Evolutionary conservation across 345 rosid genomes (phyloP), one percentile per base, ranked within the genome.

Genomic region (Populus deltoides): DNA sequence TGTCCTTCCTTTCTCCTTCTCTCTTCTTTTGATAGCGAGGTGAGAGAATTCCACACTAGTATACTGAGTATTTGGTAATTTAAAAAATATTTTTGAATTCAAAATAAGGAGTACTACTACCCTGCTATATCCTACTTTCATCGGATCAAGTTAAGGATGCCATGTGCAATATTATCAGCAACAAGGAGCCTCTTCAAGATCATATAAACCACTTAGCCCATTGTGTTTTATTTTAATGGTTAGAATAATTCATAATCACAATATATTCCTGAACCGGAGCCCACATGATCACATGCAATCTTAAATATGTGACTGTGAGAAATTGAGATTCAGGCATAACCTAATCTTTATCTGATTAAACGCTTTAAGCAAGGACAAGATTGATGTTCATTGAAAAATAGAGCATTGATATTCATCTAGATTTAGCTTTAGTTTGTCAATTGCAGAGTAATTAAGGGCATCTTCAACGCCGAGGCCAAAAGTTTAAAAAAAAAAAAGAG

Each of bases 231-330:
- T 33, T 33, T 33, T 33, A 33, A 33, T 33, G 36, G 36, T 33
- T 33, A 33, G 36, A 33, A 33, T 33, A 33, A 33, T 33, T 33
- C 5, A 33, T 33, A 33, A 33, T 33, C 36, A 33, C 6, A 33
- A 33, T 33, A 33, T 33, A 1, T 72, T 35, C 20, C 6, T 24
- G 29, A 53, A 9, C 18, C 49, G 36, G 76, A 78, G 76, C 55
- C 81, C 76, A 78, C 72, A 72, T 15, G 69, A 77, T 77, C 80
- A 35, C 16, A 77, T 77, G 13, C 38, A 77, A 77, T 77, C 80
- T 77, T 22, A 11, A 16, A 31, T n/a, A 43, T 22, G 70, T 70
- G 75, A 77, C 62, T 22, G 66, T 11, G 59, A 70, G 43, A 61
- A 77, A 8, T 6, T 35, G 75, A 35, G 70, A 51, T 33, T 18